A percentile compares a stretch with the other conserved stretches of the same genome.
phyloP scores from a whole-genome alignment of 805 yeast genomes.

The Blastobotrys terrestris region DNA sequence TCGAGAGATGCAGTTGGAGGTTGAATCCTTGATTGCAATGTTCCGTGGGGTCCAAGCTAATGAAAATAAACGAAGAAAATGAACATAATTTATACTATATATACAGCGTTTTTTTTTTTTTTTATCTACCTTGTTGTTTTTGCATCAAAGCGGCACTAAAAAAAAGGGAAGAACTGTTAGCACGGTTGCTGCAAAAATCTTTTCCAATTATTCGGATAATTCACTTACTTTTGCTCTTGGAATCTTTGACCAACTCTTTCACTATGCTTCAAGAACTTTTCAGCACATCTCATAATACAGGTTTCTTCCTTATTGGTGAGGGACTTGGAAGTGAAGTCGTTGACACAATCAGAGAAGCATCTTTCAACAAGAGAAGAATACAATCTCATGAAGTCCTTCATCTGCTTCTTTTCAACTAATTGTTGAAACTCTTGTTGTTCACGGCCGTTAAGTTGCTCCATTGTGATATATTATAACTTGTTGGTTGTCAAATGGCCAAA shows the following conservation, averaged over 20 bases:
- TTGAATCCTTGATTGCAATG: conserved; percentile 42
- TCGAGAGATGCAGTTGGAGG: conserved; percentile 64
- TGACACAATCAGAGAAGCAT: conserved; percentile 96
- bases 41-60: conserved; percentile 45
- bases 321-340: conserved; percentile 91
- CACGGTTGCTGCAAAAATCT: too few species aligned
- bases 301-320: conserved; percentile 77
- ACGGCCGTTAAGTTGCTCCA: conserved; percentile 92
- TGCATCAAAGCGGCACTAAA: conserved; percentile 20
- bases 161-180: neutral
- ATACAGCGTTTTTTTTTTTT: conserved; percentile 1
- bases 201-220: too few species aligned
- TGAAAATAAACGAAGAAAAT: neutral
- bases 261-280: conserved; percentile 94
- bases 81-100: neutral
- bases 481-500: conserved; percentile 11
- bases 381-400: conserved; percentile 97
- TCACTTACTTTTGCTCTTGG: conserved; percentile 82
- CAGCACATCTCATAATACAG: conserved; percentile 89
- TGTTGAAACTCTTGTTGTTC: conserved; percentile 97
- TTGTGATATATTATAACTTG: conserved; percentile 28
- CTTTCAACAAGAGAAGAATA: conserved; percentile 94
- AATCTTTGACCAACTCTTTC: conserved; percentile 98
- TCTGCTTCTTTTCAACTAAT: conserved; percentile 93
- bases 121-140: conserved; percentile 10